Conservation (phyloP, 345 rosid species). For the Mercurialis annua region DNA sequence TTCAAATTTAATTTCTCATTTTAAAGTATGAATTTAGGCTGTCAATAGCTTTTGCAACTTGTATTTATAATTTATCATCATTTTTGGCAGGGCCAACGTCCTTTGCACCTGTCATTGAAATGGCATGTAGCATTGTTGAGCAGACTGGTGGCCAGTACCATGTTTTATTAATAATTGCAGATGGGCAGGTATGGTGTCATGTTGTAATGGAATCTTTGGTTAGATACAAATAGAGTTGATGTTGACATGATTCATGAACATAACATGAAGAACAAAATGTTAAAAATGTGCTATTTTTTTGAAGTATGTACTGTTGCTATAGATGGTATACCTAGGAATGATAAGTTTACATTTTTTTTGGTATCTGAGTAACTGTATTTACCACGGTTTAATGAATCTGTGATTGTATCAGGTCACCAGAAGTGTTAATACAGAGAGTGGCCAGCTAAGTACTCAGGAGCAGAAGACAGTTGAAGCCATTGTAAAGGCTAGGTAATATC, state of each 20-base stretch:
- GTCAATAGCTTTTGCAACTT: slow-evolving; percentile 2
- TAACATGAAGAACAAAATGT: neutral
- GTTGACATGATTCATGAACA: neutral
- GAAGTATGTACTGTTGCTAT: neutral
- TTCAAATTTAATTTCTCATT: slow-evolving; percentile 4
- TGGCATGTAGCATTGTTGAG: slow-evolving; percentile 31
- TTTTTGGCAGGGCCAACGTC: slow-evolving; percentile 19
- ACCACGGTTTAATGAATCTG: neutral
- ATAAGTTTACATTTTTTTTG: neutral
- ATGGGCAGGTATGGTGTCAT: slow-evolving; percentile 26
- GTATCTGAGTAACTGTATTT: neutral
- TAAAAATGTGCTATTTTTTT: neutral
- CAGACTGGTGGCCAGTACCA: slow-evolving; percentile 33
- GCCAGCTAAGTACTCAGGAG: slow-evolving; percentile 34
- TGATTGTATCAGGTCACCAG: slow-evolving; percentile 27
- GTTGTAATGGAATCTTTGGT: neutral
- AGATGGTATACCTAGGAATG: neutral
- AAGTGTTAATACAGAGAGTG: slow-evolving; percentile 26
- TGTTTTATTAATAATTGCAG: slow-evolving; percentile 31
- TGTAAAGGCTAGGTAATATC: slow-evolving; percentile 27
- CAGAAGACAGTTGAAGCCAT: slow-evolving; percentile 31
- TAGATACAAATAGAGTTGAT: neutral
- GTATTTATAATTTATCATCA: slow-evolving; percentile 3
- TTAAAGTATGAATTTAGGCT: slow-evolving; percentile 8
- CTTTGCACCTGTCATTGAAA: slow-evolving; percentile 34